Base-by-base conservation (phyloP, 2,329 filamentous ascomycete genomes). In the Phyllosticta citriasiana region DNA sequence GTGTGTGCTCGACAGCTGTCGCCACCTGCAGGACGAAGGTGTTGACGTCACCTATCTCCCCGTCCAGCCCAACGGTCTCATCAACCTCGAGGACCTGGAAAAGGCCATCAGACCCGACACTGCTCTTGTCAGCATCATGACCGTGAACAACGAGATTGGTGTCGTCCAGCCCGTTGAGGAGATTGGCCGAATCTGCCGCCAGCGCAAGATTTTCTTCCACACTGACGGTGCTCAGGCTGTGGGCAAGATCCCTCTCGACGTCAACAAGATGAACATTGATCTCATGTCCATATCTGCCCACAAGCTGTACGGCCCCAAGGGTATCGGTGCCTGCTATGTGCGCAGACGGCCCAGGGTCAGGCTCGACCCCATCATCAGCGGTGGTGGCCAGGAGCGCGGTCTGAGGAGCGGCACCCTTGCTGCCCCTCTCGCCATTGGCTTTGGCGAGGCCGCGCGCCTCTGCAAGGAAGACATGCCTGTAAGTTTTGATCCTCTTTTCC, bases 101-200 rank as follows among this genome's bases (percentile, higher is more conserved):
- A 88, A 86, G 24, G 91, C 93, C 25, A 95, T 99, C 64, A 85
- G 89, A 63, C 92, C 92, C 0, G 92, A 97, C 63, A 99, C 94
- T 14, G 87, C 85, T 53, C 79, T 99, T 30, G 92, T 97, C 75
- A 97, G 92, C 72, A 89, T 99, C 75, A 99, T 99, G 94, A 87
- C 94, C 0, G 94, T 99, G 70, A 99, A 99, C 80, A 99, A 99
- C 75, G 94, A 99, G 77, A 97, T 99, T 69, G 94, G 94, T 71
- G 94, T 99, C n/a, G 95, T 99, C 62, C 94, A 99, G 76, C 94
- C 94, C 0, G 78, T 99, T 62, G 89, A 91, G 68, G 85, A 96
- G 77, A 99, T 99, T 72, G 94, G 94, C 70, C 88, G 88, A 76
- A 80, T 99, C 14, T 99, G 94, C 76, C 86, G 94, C 57, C 83